Percentiles rank a stretch among this genome's conserved stretches.
phyloP scores from a whole-genome alignment of 2,329 filamentous ascomycete species.

The Ophiocordyceps camponoti-leonardi region DNA sequence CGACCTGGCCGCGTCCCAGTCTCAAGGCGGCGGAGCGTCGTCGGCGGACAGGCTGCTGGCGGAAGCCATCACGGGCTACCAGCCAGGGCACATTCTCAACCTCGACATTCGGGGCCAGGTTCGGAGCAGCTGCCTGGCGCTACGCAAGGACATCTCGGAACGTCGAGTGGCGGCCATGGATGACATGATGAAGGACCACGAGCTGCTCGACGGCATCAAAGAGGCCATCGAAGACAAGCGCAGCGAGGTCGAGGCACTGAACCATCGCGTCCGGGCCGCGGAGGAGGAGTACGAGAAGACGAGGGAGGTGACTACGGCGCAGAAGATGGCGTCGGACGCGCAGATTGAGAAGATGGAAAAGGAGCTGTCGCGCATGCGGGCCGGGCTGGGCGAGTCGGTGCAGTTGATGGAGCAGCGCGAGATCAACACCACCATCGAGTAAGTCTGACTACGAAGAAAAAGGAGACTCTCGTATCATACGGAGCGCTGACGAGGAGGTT shows the following conservation, averaged over 20 bases:
- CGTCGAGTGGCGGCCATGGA: constrained; percentile 68
- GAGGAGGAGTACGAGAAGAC: constrained; percentile 91
- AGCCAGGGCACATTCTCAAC: constrained; percentile 75
- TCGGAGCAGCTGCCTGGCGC: constrained; percentile 57
- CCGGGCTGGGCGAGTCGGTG: constrained; percentile 67
- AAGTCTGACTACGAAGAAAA: constrained; percentile 18
- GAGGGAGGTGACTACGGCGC: constrained; percentile 68
- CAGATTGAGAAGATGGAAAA: constrained; percentile 99
- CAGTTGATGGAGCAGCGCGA: constrained; percentile 87
- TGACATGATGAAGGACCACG: constrained; percentile 85
- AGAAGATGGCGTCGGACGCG: constrained; percentile 75
- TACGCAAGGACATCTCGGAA: constrained; percentile 88
- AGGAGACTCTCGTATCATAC: not conserved
- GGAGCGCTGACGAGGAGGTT: not conserved
- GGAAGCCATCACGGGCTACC: constrained; percentile 72
- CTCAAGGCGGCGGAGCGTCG: constrained; percentile 19
- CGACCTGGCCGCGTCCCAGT: constrained; percentile 54
- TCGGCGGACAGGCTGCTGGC: constrained; percentile 61
- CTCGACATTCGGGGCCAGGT: constrained; percentile 72
- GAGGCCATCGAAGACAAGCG: constrained; percentile 95
- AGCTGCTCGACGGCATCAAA: constrained; percentile 83
- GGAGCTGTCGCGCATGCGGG: constrained; percentile 84
- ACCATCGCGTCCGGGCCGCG: constrained; percentile 72
- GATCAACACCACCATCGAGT: constrained; percentile 95
- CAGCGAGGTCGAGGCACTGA: constrained; percentile 78